phyloP scores from a whole-genome alignment of 1,284 basidiomycete species.

The Rhodotorula sp. region DNA sequence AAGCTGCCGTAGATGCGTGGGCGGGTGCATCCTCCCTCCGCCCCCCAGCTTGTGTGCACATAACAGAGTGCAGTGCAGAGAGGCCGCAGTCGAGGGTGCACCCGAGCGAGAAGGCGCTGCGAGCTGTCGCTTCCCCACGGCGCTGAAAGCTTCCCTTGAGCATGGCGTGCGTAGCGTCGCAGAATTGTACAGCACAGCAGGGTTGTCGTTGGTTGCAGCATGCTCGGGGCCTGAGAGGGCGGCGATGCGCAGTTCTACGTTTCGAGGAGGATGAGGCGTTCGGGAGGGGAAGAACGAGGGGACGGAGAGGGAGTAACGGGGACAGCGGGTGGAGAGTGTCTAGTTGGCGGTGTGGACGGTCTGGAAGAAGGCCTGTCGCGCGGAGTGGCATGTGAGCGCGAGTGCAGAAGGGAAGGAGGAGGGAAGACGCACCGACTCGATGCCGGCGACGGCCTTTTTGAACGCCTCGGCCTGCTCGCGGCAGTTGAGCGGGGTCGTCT shows the following conservation, averaged over 20 bases:
- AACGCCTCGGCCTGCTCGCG: constrained; percentile 35
- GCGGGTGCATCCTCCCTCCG: too few species aligned
- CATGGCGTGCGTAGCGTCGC: too few species aligned
- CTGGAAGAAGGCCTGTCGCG: constrained; percentile 26
- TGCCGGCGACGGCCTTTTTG: constrained; percentile 35
- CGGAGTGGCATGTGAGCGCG: not conserved
- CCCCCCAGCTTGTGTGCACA: too few species aligned
- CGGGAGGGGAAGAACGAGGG: not conserved
- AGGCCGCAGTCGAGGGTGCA: too few species aligned
- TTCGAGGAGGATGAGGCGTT: not conserved
- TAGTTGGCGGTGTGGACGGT: constrained; percentile 21
- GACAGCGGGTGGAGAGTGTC: not conserved
- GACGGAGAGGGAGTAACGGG: too few species aligned
- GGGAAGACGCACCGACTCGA: constrained; percentile 32
- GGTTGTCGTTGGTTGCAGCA: too few species aligned
- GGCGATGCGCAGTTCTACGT: not conserved
- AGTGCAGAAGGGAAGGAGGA: not conserved
- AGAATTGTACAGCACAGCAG: too few species aligned
- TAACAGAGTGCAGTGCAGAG: too few species aligned
- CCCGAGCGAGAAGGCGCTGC: too few species aligned
- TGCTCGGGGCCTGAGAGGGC: not conserved
- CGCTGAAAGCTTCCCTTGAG: too few species aligned
- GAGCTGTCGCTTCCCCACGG: too few species aligned
- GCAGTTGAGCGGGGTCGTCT: constrained; percentile 38
- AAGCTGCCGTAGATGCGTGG: constrained; percentile 28